Conservation (phyloP, 768 basidiomycete genomes). For the Naematelia aurantialba region DNA sequence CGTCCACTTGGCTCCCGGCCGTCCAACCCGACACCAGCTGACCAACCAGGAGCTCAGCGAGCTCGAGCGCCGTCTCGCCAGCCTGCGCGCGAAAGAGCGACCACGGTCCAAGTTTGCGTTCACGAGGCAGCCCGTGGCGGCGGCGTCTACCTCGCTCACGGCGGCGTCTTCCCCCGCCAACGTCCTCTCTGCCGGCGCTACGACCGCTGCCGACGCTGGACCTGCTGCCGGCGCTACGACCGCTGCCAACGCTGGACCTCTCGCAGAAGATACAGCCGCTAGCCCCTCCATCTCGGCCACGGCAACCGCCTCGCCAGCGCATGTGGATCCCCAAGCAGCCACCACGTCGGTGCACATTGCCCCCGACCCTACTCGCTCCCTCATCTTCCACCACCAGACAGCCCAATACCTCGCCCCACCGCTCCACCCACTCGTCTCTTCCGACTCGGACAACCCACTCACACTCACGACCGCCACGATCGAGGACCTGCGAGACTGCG, state of each 20-base stretch:
- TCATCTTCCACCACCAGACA: constrained; percentile 44
- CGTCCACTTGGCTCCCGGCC: too few relatives aligned
- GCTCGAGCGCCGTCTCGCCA: constrained; percentile 60
- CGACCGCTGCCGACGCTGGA: constrained; percentile 54
- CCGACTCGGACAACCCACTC: background rate
- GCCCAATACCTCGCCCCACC: background rate
- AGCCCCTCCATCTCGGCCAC: too few relatives aligned
- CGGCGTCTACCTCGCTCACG: background rate
- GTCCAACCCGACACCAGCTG: background rate
- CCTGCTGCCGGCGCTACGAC: constrained; percentile 53
- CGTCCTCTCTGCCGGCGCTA: constrained; percentile 40
- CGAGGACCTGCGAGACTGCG: constrained; percentile 63
- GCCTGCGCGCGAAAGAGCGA: constrained; percentile 55
- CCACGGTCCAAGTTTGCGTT: constrained; percentile 65
- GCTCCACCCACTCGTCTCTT: background rate
- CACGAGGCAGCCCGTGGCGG: constrained; percentile 45
- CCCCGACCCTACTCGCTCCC: background rate
- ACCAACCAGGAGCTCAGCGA: constrained; percentile 62
- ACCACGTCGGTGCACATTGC: background rate
- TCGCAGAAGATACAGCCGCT: too few relatives aligned
- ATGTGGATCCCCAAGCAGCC: background rate
- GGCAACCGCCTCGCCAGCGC: background rate
- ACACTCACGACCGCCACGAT: constrained; percentile 56
- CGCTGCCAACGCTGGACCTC: too few relatives aligned
- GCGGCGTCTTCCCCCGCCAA: background rate